Evolutionary conservation across 257 asterid genomes (phyloP), one percentile per base, ranked within the genome.

Genomic region (Plantago ovata): DNA sequence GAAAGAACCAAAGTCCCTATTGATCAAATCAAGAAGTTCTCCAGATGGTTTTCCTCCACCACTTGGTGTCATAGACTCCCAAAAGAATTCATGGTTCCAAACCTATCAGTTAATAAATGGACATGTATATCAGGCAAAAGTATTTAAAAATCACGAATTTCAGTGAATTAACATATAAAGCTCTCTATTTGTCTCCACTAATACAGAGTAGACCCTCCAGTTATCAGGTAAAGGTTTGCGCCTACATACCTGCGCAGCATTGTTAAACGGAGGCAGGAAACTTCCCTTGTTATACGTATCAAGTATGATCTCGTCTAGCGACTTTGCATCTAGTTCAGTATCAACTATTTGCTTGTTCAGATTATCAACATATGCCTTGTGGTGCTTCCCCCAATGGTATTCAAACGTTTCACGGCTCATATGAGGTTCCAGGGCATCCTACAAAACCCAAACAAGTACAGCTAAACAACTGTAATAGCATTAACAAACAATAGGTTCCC

Each of bases 371-470:
- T 92, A 88, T 42, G 90, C 80, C 61, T 83, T 74, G 77, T 85
- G 95, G 79, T 92, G 98, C 80, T 92, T 92, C 9, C 98, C 95
- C 98, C 98, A 92, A 60, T 92, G 98, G 75, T 77, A 92, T 51
- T 92, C 98, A 47, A 92, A 75, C 9, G 97, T 88, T 58, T 84
- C 77, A 3, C 78, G 83, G 66, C 95, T 92, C 95, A 92, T 84
- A 68, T 80, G 86, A 69, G 96, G 98, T 79, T 92, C 95, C 82
- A 92, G 68, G 24, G 95, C 90, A 72, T 92, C 83, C 98, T 92
- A 68, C 64, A 54, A 10, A 55, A 42, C 21, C 67, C 69, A 19
- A 46, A 12, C 9, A 6, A 28, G 39, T 15, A 49, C 60, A 13
- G 7, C 36, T 6, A 28, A 28, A 28, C 36, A 28, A 28, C 36